Percentiles rank a stretch among this genome's conserved stretches.
Conservation (phyloP, 31 red algal species). For the Porphyra umbilicalis region DNA sequence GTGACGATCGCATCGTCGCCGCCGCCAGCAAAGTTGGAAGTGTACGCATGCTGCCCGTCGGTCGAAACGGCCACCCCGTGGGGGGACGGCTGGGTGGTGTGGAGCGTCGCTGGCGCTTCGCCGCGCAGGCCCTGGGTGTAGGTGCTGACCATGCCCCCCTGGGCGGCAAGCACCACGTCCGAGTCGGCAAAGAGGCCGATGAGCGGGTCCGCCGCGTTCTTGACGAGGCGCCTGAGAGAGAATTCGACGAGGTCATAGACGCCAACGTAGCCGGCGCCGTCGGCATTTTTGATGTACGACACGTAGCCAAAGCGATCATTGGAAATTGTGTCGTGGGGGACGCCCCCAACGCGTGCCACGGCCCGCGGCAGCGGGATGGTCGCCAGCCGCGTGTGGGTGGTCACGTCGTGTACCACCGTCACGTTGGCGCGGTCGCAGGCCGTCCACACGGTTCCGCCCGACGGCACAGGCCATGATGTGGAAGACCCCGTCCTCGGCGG, state of each 20-base stretch:
- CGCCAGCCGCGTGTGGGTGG: constrained; percentile 9
- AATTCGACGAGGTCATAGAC: constrained; percentile 11
- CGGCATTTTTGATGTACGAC: constrained; percentile 19
- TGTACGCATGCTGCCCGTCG: background rate
- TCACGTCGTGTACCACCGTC: constrained; percentile 22
- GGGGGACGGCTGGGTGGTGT: constrained; percentile 15
- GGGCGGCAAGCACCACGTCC: constrained; percentile 9
- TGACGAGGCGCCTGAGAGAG: background rate
- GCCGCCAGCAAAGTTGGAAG: constrained; percentile 16
- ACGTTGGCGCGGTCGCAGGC: constrained; percentile 19
- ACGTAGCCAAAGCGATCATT: constrained; percentile 20
- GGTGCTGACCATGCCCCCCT: constrained; percentile 24
- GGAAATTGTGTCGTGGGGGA: constrained; percentile 22
- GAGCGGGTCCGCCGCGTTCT: constrained; percentile 7
- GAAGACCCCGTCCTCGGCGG: background rate
- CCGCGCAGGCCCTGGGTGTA: background rate
- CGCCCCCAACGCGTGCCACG: constrained; percentile 11
- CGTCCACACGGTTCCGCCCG: constrained; percentile 18
- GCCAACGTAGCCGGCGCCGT: constrained; percentile 24
- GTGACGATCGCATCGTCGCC: constrained; percentile 12
- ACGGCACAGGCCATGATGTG: constrained; percentile 11
- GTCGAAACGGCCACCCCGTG: constrained; percentile 14
- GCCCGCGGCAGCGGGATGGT: constrained; percentile 3
- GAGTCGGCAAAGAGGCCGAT: constrained; percentile 13
- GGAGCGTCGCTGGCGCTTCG: background rate